Conservation (phyloP, 805 yeast genomes). For the Deakozyma indianensis region DNA sequence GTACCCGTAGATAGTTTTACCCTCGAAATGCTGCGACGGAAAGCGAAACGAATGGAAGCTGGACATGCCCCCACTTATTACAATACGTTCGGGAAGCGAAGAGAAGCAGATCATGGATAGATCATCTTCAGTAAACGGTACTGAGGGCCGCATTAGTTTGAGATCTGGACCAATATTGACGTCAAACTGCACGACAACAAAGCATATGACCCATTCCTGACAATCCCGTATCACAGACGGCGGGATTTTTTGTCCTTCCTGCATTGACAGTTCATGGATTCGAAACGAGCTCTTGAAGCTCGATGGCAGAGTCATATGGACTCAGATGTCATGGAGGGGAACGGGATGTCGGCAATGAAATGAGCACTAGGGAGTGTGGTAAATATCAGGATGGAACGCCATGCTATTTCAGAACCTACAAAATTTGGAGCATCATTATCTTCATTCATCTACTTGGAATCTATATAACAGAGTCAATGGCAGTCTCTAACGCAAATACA, state of each 20-base stretch:
- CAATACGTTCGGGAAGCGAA: conserved; percentile 14
- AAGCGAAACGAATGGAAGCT: conserved; percentile 10
- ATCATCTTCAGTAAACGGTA: conserved; percentile 14
- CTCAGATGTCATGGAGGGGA: not conserved
- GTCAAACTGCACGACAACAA: conserved; percentile 15
- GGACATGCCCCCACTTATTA: not conserved
- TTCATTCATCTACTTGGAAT: too few species aligned
- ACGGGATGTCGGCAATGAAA: too few species aligned
- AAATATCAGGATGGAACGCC: too few species aligned
- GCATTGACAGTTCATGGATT: conserved; percentile 14
- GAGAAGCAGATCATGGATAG: conserved; percentile 15
- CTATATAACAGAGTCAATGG: too few species aligned
- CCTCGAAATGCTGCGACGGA: conserved; percentile 4
- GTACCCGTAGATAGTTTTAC: conserved; percentile 9
- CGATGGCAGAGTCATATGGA: conserved; percentile 18
- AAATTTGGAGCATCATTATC: too few species aligned
- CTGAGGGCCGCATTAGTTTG: conserved; percentile 15
- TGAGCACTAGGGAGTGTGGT: too few species aligned
- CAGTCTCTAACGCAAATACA: too few species aligned
- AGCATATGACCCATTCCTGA: conserved; percentile 10
- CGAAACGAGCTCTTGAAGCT: conserved; percentile 35
- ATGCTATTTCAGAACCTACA: too few species aligned
- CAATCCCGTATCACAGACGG: conserved; percentile 2
- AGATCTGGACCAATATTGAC: conserved; percentile 16
- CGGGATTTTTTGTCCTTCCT: conserved; percentile 5